Percentiles rank a stretch among this genome's conserved stretches.
Conservation (phyloP, 1,284 basidiomycete genomes). For the Sparassis latifolia region DNA sequence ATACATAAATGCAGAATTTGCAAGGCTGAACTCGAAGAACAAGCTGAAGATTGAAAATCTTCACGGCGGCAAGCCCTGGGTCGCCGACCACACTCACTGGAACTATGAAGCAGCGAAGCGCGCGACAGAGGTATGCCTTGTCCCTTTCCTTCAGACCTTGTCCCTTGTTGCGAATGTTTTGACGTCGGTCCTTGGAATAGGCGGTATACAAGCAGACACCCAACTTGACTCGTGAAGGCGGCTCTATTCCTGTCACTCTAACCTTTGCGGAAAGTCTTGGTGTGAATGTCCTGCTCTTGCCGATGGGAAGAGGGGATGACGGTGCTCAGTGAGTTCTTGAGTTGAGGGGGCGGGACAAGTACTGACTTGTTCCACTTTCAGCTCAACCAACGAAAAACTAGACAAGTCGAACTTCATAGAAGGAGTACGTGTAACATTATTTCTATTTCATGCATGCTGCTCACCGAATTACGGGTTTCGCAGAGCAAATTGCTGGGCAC, state of each 20-base stretch:
- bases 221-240: conserved; percentile 59
- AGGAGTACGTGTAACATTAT: conserved; percentile 45
- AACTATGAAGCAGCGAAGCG: conserved; percentile 89
- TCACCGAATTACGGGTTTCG: background rate
- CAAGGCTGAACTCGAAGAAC: conserved; percentile 83
- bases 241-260: conserved; percentile 93
- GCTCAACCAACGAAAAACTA: conserved; percentile 95
- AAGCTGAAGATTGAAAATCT: conserved; percentile 58
- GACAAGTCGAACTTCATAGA: conserved; percentile 91
- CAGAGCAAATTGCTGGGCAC: conserved; percentile 76
- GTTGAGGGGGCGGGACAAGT: background rate
- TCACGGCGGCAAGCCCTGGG: conserved; percentile 90
- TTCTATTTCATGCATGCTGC: background rate
- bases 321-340: conserved; percentile 72
- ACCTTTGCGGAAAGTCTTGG: conserved; percentile 89
- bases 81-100: conserved; percentile 83
- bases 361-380: conserved; percentile 20
- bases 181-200: conserved; percentile 6
- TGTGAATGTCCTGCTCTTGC: conserved; percentile 80
- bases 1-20: conserved; percentile 77
- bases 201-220: conserved; percentile 17
- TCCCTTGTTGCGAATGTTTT: background rate
- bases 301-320: conserved; percentile 92
- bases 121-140: conserved; percentile 57
- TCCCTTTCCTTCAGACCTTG: background rate